Conservation (phyloP, 1,284 basidiomycete genomes). For the Cutaneotrichosporon dermatis region DNA sequence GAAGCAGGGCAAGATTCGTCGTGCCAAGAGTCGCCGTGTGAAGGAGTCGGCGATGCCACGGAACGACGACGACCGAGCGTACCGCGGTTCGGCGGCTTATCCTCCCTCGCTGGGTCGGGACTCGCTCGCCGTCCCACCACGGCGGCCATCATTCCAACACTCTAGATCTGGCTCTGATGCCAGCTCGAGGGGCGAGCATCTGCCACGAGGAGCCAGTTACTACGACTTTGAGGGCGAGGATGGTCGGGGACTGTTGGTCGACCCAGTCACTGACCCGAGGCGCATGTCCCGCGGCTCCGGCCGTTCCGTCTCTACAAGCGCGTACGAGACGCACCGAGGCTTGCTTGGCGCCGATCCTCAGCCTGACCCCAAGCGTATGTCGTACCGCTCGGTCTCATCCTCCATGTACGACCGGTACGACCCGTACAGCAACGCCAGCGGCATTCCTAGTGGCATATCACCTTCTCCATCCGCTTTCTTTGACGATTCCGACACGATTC, state of each 20-base stretch:
- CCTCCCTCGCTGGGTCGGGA: background rate
- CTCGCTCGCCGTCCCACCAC: background rate
- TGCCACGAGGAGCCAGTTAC: background rate
- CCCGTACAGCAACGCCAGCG: conserved; percentile 23
- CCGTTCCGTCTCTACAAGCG: background rate
- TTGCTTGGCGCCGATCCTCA: background rate
- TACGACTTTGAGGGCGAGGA: background rate
- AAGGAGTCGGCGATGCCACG: too few species aligned
- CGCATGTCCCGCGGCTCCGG: background rate
- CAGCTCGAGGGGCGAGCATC: background rate
- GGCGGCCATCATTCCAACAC: background rate
- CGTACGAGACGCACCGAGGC: background rate
- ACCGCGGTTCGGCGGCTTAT: conserved; percentile 1
- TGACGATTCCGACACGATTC: conserved; percentile 24
- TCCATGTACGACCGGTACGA: conserved; percentile 34
- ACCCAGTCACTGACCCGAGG: background rate
- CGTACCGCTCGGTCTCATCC: conserved; percentile 29
- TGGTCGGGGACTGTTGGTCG: background rate
- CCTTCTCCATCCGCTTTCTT: conserved; percentile 32
- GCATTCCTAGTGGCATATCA: conserved; percentile 12
- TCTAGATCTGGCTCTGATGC: background rate
- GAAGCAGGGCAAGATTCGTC: conserved; percentile 63
- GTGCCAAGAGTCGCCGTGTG: conserved; percentile 53
- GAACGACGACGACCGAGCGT: background rate
- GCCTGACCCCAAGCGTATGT: conserved; percentile 4